Percentiles rank a stretch among this genome's conserved stretches.
Conservation (phyloP, 139 green algal species). For the Picochlorum sp. region DNA sequence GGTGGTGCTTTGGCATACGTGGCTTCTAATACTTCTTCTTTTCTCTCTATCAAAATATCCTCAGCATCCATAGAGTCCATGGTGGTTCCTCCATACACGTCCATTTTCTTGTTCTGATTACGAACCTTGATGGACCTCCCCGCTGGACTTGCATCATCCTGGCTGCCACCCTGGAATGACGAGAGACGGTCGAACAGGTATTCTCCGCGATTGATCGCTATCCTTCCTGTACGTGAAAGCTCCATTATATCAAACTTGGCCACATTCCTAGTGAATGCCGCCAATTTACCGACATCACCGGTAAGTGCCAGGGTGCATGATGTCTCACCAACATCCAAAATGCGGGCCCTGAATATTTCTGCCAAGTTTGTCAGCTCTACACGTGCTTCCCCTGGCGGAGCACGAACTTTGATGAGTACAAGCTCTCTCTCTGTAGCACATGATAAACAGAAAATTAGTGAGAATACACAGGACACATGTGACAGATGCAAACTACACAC, state of each 20-base stretch:
- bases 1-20: constrained; percentile 24
- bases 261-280: constrained; percentile 56
- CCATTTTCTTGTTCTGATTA: not conserved
- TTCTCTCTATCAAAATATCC: not conserved
- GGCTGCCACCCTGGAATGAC: not conserved
- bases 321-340: constrained; percentile 73
- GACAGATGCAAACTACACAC: constrained; percentile 19
- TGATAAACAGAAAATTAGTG: not conserved
- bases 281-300: constrained; percentile 89
- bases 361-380: constrained; percentile 85
- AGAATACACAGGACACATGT: not conserved
- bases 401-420: constrained; percentile 83
- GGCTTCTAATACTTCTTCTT: constrained; percentile 58
- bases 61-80: not conserved
- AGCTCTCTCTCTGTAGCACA: constrained; percentile 78
- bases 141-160: not conserved
- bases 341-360: constrained; percentile 83
- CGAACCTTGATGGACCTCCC: not conserved
- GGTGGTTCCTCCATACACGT: no score
- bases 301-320: constrained; percentile 61
- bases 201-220: constrained; percentile 73
- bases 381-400: constrained; percentile 43
- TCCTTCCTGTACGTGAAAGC: constrained; percentile 85
- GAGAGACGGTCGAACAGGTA: constrained; percentile 41
- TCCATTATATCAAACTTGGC: constrained; percentile 75